Evolutionary conservation across 192 early-diverging fungal species (phyloP), one percentile per base, ranked within the genome.

Genomic region (Rhizoclosmatium globosum): DNA sequence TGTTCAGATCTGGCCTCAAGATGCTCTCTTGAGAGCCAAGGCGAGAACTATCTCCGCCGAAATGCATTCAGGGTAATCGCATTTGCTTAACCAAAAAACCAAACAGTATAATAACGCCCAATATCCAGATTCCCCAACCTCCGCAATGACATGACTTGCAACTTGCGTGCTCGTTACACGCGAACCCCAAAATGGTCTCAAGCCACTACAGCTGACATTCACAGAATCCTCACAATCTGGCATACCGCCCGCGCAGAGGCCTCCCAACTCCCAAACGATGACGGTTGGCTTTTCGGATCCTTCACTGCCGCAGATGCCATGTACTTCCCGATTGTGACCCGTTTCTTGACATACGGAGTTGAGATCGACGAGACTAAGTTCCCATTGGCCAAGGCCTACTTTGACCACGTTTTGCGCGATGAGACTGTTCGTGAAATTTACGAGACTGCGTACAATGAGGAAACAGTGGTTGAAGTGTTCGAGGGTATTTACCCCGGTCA

Each of bases 221-320:
- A 41, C 15, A n/a, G 72, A 17, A 59, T 74, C 4, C 39, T 9
- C 43, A 11, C n/a, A 9, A 7, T 74, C 7, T 74, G 72, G 72
- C 15, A 74, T 4, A 39, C 58, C 7, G 13, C 21, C 11, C 72
- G 72, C 19, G 72, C 57, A 7, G 41, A 62, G 15, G 23, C 56
- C 2, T 6, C 9, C 2, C 13, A 13, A 6, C 23, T 43, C 38
- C 7, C 2, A 3, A 47, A 60, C 42, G 72, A 74, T 21, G 58
- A 74, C 23, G 72, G 72, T 9, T 74, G 72, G 72, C 44, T 74
- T 21, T 74, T 74, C 46, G 70, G 72, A n/a, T 19, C 43, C 1
- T 74, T 74, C 46, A 41, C 58, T 44, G 72, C 31, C 41, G 72
- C 59, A 39, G 72, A 74, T 47, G 72, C 72, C 4, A 74, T 74